These are phyloP conservation scores for Candida berthetii DNA, from an alignment of 805 yeast genomes.

Conservation along the genomic window DNA sequence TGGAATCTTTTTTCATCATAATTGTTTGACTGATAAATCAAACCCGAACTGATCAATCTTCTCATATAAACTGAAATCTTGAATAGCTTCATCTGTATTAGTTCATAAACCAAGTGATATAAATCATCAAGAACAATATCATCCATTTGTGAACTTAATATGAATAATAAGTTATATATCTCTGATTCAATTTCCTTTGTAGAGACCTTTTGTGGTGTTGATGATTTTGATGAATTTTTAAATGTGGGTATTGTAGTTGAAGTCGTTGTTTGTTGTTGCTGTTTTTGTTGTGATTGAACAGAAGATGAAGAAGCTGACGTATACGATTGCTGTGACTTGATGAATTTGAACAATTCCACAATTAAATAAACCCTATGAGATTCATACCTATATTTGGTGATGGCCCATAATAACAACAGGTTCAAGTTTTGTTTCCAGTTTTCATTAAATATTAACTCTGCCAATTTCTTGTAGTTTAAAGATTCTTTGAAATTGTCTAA, in stretches of 20 bases:
- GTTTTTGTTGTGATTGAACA: no score
- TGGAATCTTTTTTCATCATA: conserved; percentile 47
- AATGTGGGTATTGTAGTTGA: neutral
- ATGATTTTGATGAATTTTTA: conserved; percentile 12
- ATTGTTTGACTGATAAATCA: conserved; percentile 55
- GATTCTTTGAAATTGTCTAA: conserved; percentile 29
- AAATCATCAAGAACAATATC: conserved; percentile 28
- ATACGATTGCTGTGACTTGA: conserved; percentile 5
- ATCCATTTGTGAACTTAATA: conserved; percentile 26
- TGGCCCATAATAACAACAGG: conserved; percentile 32
- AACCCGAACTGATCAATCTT: conserved; percentile 79
- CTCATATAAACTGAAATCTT: conserved; percentile 59
- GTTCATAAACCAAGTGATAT: conserved; percentile 38
- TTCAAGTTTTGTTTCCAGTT: conserved; percentile 31
- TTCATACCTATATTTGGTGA: conserved; percentile 21
- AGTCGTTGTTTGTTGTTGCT: neutral
- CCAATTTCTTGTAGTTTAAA: conserved; percentile 23
- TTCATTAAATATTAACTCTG: conserved; percentile 18
- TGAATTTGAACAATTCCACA: conserved; percentile 8
- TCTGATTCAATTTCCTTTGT: conserved; percentile 29
- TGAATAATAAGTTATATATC: conserved; percentile 27
- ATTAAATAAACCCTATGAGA: conserved; percentile 8
- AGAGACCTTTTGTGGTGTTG: conserved; percentile 12
- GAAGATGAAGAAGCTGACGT: no score
- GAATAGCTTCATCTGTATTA: conserved; percentile 34